Base-by-base conservation (phyloP, 805 yeast species). In the Wickerhamiella allomyrinae region DNA sequence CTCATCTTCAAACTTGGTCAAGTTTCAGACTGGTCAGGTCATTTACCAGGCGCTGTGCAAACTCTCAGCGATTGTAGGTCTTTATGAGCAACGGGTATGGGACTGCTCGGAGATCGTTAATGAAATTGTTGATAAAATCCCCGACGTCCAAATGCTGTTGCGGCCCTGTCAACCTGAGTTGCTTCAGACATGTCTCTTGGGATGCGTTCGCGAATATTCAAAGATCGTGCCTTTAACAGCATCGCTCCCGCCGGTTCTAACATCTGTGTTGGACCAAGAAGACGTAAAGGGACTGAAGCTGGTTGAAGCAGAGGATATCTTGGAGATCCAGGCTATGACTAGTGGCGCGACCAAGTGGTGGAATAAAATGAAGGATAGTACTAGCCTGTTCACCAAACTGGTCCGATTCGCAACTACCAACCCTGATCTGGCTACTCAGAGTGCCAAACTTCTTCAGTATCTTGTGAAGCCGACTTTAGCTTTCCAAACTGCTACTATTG, bases 331-430 rank as follows among this genome's bases (percentile, higher is more conserved):
- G 48, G 73, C 77, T 17, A 64, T 65, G 11, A 65, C 70, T 8
- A 63, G 66, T 11, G 59, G 70, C 3, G 74, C 71, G 40, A 67
- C 76, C 24, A 82, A 77, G 58, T 87, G 95, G 95, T 86, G 91
- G 86, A 79, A 73, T 54, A 62, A 70, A 21, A 46, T 67, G 2
- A 49, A 54, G 23, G 53, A 60, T 1, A 63, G 65, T 14, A 67
- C 69, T 42, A 77, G 94, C 0, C 62, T 82, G 36, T 85, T 84
- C 58, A 76, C 87, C 0, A 71, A 74, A 6, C 61, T 85, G 42
- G 52, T 81, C 22, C 72, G 73, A 53, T 60, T 83, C 29, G 72
- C 73, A 1, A 59, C 68, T 1, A 45, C 53, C 4, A 49, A 54
- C 39, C 40, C 43, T 7, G 43, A 63, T 7, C 56, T 64, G 13